These are phyloP conservation scores for Dactylonectria macrodidyma DNA, from an alignment of 2,329 filamentous ascomycete species.

Conservation along the genomic window DNA sequence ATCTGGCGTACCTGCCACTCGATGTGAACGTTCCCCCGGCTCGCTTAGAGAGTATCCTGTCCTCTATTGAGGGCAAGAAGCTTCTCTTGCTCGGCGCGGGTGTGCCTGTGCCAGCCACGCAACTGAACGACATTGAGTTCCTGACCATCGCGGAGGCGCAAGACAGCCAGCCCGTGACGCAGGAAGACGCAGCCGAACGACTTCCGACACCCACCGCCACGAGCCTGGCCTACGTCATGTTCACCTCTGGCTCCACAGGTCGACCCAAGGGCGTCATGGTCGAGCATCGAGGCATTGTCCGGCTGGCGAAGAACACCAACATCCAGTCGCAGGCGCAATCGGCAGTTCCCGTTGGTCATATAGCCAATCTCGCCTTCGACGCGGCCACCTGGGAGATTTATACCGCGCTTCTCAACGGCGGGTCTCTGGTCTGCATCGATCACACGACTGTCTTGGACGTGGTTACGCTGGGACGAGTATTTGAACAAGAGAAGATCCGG, in stretches of 20 bases:
- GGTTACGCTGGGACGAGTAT: not conserved
- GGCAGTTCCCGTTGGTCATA: not conserved
- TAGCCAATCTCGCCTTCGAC: not conserved
- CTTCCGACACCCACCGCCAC: not conserved
- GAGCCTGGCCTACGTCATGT: not conserved
- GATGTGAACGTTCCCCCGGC: slow-evolving; percentile 30
- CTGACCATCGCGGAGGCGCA: not conserved
- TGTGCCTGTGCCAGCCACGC: not conserved
- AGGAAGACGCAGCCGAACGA: too few species aligned
- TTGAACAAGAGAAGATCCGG: slow-evolving; percentile 27
- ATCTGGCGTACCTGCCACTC: slow-evolving; percentile 38
- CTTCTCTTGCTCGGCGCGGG: slow-evolving; percentile 21
- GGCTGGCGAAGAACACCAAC: not conserved
- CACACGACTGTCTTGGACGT: not conserved
- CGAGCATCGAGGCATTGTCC: not conserved
- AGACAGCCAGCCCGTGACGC: not conserved
- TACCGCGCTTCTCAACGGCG: not conserved
- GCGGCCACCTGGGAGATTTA: slow-evolving; percentile 5
- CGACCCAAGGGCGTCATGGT: slow-evolving; percentile 4
- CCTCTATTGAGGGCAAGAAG: slow-evolving; percentile 6
- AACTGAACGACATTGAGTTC: not conserved
- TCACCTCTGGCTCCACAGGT: not conserved
- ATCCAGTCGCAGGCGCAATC: not conserved
- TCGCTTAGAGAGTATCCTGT: slow-evolving; percentile 30
- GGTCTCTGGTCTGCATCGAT: not conserved